These are phyloP conservation scores for Clavispora phyllophila DNA, from an alignment of 805 yeast species.

Conservation along the genomic window DNA sequence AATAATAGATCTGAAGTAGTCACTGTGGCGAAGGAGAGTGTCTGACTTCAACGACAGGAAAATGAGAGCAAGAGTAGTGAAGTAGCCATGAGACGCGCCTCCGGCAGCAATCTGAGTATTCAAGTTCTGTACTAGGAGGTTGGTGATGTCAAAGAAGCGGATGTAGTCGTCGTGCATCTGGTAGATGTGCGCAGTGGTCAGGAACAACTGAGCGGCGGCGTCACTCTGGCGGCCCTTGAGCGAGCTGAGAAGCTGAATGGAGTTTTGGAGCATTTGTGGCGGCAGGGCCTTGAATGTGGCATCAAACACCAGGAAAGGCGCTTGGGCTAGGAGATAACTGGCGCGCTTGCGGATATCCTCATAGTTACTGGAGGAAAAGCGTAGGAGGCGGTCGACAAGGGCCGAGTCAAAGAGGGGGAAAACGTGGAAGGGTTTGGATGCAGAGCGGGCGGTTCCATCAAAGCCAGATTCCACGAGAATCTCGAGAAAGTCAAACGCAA, in stretches of 20 bases:
- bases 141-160: slow-evolving; percentile 5
- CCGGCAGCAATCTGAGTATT: slow-evolving; percentile 19
- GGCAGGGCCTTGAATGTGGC: background rate
- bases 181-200: slow-evolving; percentile 36
- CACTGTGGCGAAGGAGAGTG: background rate
- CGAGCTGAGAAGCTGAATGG: slow-evolving; percentile 25
- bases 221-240: slow-evolving; percentile 64
- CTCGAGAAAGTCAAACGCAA: slow-evolving; percentile 38
- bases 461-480: slow-evolving; percentile 38
- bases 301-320: background rate
- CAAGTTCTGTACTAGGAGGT: slow-evolving; percentile 3
- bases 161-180: slow-evolving; percentile 2
- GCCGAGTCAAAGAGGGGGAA: slow-evolving; percentile 1
- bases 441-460: background rate
- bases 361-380: slow-evolving; percentile 63
- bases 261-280: slow-evolving; percentile 2
- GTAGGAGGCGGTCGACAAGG: slow-evolving; percentile 45
- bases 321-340: slow-evolving; percentile 2
- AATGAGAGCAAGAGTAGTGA: slow-evolving; percentile 51
- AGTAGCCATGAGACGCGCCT: slow-evolving; percentile 61
- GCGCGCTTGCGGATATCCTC: slow-evolving; percentile 59
- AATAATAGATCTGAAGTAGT: slow-evolving; percentile 2
- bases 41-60: slow-evolving; percentile 11
- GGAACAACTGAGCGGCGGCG: slow-evolving; percentile 68
- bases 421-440: slow-evolving; percentile 4